A percentile compares a stretch with the other conserved stretches of the same genome.
phyloP scores from a whole-genome alignment of 257 asterid genomes.

The Ocimum tenuiflorum region DNA sequence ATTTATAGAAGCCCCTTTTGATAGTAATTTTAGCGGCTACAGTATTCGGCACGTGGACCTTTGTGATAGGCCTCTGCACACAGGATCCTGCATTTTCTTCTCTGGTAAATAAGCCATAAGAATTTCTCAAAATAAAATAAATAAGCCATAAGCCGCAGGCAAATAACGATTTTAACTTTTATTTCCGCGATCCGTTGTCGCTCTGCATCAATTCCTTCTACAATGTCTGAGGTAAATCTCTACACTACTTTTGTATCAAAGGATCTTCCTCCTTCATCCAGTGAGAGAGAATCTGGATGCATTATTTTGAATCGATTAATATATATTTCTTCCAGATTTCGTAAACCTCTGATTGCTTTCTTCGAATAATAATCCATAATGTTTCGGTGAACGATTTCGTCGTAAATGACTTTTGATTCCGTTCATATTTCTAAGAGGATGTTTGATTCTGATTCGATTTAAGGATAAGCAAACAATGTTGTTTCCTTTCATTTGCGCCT shows the following conservation, averaged over 20 bases:
- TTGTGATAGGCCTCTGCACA: slow-evolving; percentile 9
- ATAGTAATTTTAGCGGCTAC: no score
- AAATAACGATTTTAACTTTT: background rate
- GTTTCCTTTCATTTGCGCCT: background rate
- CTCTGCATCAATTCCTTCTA: slow-evolving; percentile 17
- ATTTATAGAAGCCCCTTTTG: no score
- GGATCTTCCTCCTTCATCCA: background rate
- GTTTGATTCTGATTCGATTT: background rate
- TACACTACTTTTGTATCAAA: background rate
- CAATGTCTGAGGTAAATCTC: slow-evolving; percentile 44
- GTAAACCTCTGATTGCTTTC: background rate
- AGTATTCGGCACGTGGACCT: background rate
- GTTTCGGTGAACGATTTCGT: background rate
- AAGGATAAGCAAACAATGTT: background rate
- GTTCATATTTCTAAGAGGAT: background rate
- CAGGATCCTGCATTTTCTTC: background rate
- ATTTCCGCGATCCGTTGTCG: slow-evolving; percentile 6
- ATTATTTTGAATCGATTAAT: background rate
- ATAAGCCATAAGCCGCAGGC: background rate
- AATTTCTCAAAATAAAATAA: no score
- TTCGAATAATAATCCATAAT: background rate
- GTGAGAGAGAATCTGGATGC: background rate
- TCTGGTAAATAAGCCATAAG: slow-evolving; percentile 12
- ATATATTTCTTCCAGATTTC: background rate
- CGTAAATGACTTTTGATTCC: background rate